Base-by-base conservation (phyloP, 2,329 filamentous ascomycete genomes). In the Orbilia brochopaga region DNA sequence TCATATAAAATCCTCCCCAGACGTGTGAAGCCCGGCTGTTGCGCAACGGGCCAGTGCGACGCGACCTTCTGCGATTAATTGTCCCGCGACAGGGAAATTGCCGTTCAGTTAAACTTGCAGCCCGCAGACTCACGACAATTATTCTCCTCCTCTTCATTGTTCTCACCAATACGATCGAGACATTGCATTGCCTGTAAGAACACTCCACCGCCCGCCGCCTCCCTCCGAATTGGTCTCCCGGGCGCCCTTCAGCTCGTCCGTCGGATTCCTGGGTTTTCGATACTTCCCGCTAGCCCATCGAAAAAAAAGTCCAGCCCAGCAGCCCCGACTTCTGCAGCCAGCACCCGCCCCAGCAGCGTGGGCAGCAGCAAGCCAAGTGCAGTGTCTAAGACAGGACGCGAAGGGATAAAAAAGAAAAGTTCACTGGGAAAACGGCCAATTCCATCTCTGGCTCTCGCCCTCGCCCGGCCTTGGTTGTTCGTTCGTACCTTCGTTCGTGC, bases 91-190 rank as follows among this genome's bases (percentile, higher is more conserved):
- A 59, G 50, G 53, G 59, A 64, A 60, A 70, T 70, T 70, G 54
- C 66, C 59, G 66, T 70, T 64, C n/a, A n/a, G n/a, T n/a, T 48
- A 72, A 48, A 60, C 50, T n/a, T 61, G 51, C 66, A 42, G 60
- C 66, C 56, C 65, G 54, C 67, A 72, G 60, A 65, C 46, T 51
- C 67, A 61, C 67, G 60, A 65, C 54, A 72, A 72, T n/a, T 55
- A 59, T 60, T 72, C 60, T 72, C 67, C 40, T 60, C 56, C 60
- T 46, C 50, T n/a, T 8, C 23, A 19, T 13, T n/a, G n/a, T n/a
- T n/a, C n/a, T n/a, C 55, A 13, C 51, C 32, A 23, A 27, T 19
- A 13, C 23, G 4, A 32, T 4, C 8, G 4, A 32, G 8, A 10
- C 51, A 32, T 8, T 32, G 4, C 27, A 32, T 32, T 8, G 8